phyloP scores from a whole-genome alignment of 2,329 filamentous ascomycete species.

The Verticillium nonalfalfae region DNA sequence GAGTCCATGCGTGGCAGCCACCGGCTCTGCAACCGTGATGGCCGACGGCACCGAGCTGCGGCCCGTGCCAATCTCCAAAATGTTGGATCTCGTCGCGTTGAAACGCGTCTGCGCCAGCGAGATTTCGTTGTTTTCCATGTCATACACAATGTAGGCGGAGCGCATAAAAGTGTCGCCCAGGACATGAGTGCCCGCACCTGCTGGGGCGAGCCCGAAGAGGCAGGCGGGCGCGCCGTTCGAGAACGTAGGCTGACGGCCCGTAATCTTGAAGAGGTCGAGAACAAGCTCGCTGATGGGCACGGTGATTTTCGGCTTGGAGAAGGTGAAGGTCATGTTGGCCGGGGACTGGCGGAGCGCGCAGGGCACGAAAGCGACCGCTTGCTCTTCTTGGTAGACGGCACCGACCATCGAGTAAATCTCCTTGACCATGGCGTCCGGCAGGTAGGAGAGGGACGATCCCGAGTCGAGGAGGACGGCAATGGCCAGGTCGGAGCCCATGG shows the following conservation, averaged over 20 bases:
- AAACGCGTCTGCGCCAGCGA: slow-evolving; percentile 58
- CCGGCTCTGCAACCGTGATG: slow-evolving; percentile 39
- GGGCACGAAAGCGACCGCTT: slow-evolving; percentile 54
- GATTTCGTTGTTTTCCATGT: slow-evolving; percentile 65
- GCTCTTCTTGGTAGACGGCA: slow-evolving; percentile 40
- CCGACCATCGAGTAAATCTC: slow-evolving; percentile 52
- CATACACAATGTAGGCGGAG: slow-evolving; percentile 71
- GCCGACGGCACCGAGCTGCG: slow-evolving; percentile 46
- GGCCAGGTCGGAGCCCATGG: slow-evolving; percentile 38
- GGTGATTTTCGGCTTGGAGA: slow-evolving; percentile 43
- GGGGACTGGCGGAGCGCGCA: slow-evolving; percentile 43
- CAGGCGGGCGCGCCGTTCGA: slow-evolving; percentile 47
- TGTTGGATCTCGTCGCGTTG: slow-evolving; percentile 42
- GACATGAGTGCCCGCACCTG: slow-evolving; percentile 51
- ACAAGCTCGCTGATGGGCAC: slow-evolving; percentile 56
- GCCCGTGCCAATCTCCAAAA: slow-evolving; percentile 50
- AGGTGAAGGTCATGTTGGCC: slow-evolving; percentile 44
- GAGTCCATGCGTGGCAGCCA: slow-evolving; percentile 40
- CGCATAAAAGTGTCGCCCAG: slow-evolving; percentile 67
- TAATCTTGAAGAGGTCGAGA: slow-evolving; percentile 28
- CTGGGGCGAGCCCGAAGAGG: slow-evolving; percentile 57
- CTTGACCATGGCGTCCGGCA: slow-evolving; percentile 49
- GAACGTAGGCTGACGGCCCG: slow-evolving; percentile 43
- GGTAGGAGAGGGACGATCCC: slow-evolving; percentile 61
- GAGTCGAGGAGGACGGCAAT: slow-evolving; percentile 60